These are phyloP conservation scores for Batkoa obscura DNA, from an alignment of 371 early-diverging fungal genomes.

Conservation along the genomic window DNA sequence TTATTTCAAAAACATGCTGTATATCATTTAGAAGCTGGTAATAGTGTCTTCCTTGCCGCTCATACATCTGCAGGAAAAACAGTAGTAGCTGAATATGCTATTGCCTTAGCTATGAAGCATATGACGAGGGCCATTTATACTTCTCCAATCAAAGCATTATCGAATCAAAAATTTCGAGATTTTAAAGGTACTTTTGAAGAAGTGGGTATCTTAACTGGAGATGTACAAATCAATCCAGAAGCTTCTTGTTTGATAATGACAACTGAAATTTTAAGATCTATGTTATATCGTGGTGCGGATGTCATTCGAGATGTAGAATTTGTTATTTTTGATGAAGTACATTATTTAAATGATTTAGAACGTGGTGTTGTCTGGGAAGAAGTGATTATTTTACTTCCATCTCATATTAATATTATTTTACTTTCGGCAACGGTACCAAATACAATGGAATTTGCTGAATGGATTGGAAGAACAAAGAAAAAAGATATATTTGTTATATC, in stretches of 20 bases:
- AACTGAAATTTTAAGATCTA: slow-evolving; percentile 96
- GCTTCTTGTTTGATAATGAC: slow-evolving; percentile 98
- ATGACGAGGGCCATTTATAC: slow-evolving; percentile 98
- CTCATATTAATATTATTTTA: slow-evolving; percentile 82
- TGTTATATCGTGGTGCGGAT: slow-evolving; percentile 96
- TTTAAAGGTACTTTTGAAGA: slow-evolving; percentile 78
- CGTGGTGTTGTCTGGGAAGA: slow-evolving; percentile 99
- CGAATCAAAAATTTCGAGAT: slow-evolving; percentile 98
- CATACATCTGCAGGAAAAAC: slow-evolving; percentile 99
- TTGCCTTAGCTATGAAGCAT: slow-evolving; percentile 79
- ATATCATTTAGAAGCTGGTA: slow-evolving; percentile 84
- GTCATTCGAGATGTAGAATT: slow-evolving; percentile 95
- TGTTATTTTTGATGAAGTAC: slow-evolving; percentile 99
- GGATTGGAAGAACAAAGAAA: slow-evolving; percentile 97
- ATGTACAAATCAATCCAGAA: slow-evolving; percentile 93
- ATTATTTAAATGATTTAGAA: slow-evolving; percentile 91
- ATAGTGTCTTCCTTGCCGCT: slow-evolving; percentile 97
- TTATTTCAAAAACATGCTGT: slow-evolving; percentile 98
- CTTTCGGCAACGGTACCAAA: slow-evolving; percentile 99
- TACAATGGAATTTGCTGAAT: slow-evolving; percentile 95
- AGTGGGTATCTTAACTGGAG: slow-evolving; percentile 93
- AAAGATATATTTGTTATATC: slow-evolving; percentile 95
- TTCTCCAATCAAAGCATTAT: slow-evolving; percentile 97
- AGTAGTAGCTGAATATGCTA: slow-evolving; percentile 98
- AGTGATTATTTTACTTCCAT: slow-evolving; percentile 98